Evolutionary conservation across 805 yeast species (phyloP).

Genomic region (Kazachstania bromeliacearum): DNA sequence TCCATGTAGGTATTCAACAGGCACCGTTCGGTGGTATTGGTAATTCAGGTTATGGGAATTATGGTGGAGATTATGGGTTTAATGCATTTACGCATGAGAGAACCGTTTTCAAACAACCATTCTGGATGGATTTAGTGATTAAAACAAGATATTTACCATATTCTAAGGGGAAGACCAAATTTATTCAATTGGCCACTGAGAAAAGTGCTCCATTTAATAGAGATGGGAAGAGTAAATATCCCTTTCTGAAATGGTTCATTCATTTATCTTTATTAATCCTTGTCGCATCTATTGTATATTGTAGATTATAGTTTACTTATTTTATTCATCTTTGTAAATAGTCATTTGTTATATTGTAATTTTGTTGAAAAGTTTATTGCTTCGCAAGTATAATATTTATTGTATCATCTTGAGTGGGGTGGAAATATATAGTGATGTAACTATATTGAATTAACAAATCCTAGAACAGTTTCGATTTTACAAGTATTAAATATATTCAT

Average conservation of each 20-base stretch:
- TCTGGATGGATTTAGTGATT: slow-evolving; percentile 51
- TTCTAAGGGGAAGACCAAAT: slow-evolving; percentile 26
- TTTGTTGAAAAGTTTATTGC: no score
- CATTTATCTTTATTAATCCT: background rate
- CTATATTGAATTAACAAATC: no score
- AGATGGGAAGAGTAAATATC: slow-evolving; percentile 20
- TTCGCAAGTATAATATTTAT: no score
- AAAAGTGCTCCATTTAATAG: slow-evolving; percentile 31
- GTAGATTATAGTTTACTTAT: background rate
- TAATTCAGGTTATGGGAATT: slow-evolving; percentile 68
- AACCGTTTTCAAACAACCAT: slow-evolving; percentile 53
- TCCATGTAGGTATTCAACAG: slow-evolving; percentile 57
- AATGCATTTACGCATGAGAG: slow-evolving; percentile 72
- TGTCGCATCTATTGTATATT: background rate
- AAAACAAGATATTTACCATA: slow-evolving; percentile 63
- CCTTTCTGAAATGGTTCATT: background rate
- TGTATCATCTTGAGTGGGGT: no score
- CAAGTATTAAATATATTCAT: no score
- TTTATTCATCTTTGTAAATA: background rate
- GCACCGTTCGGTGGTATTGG: slow-evolving; percentile 94
- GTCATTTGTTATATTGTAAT: background rate
- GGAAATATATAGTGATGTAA: no score
- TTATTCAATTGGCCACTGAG: slow-evolving; percentile 24
- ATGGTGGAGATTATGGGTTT: slow-evolving; percentile 66
- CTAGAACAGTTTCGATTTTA: no score